Evolutionary conservation across 2,329 filamentous ascomycete species (phyloP), one percentile per base, ranked within the genome.

Genomic region (Tolypocladium album): DNA sequence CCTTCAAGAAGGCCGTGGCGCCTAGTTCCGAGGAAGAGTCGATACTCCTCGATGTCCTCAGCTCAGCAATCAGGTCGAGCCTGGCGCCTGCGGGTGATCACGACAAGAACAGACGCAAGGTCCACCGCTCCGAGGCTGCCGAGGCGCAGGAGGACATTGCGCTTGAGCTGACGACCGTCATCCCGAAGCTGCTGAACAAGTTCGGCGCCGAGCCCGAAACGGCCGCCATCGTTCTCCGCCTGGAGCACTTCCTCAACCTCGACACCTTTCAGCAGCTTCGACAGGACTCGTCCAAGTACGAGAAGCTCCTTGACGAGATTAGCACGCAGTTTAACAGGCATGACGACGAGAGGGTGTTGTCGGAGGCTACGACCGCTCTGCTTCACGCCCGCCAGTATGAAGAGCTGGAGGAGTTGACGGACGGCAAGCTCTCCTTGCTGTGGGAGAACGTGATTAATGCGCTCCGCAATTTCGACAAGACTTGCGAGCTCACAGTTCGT

Each of bases 281-380:
- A 58, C 92, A 96, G 70, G 91, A 95, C 65, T 85, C 90, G 0
- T 87, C 88, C 1, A 88, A 86, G 2, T 96, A 95, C 69, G 84
- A 87, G 8, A 85, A 88, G 27, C 77, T 97, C 38, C 79, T 99
- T 1, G 92, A 96, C 66, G 92, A 97, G 68, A 91, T 97, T 66
- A 92, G 90, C 72, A 91, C 90, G 61, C 94, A 99, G 67, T 97
- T 99, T 75, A 86, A 89, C 67, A 86, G 91, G n/a, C 94, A 99
- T 69, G 89, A 90, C 52, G 90, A 96, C 68, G 88, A 90, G 67
- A 84, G 84, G 59, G 92, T 97, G 22, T 80, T 99, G 55, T 85
- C 86, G 13, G 92, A 97, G 72, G 93, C 92, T 17, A 88, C 89
- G 36, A 82, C 86, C 27, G 90, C 92, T 6, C 83, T 99, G 43